Evolutionary conservation across 495 filamentous ascomycete species (phyloP), one percentile per base, ranked within the genome.

Genomic region (Podospora comata): DNA sequence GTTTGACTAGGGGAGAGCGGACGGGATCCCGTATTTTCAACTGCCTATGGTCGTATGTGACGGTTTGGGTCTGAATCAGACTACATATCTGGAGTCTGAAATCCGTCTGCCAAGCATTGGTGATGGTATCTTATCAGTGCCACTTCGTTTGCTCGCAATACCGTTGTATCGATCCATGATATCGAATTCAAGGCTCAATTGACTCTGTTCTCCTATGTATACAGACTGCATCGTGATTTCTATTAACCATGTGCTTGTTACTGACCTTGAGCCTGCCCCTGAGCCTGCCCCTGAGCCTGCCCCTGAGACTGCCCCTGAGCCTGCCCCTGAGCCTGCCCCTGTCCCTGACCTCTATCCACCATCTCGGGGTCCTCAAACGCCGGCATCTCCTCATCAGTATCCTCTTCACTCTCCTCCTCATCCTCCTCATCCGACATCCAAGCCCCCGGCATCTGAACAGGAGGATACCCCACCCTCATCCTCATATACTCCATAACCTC

Each of bases 21-120:
- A 83, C 80, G 81, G 79, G 80, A 81, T 78, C 77, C 79, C 79
- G 78, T 75, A 68, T 79, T 68, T 34, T 65, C 67, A 20, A 30
- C 19, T 28, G 60, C 56, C 56, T 66, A 66, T 66, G 65, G 65
- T 60, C 57, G 65, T 66, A 66, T 66, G 65, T 66, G 39, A 3
- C 23, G 23, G 23, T 23, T 23, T 23, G 23, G 23, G 1, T 23
- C 23, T 23, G 23, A 23, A 23, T 2, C 23, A 23, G 23, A 23
- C 23, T 23, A 23, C 23, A 23, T 23, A 23, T 23, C 1, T 23
- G 23, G 1, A 23, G 23, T 23, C 23, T 23, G 23, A 23, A 23
- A 1, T 23, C 23, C 23, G 28, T 44, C 34, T 56, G 62, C 67
- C 62, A 60, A 65, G 61, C 32, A 7, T 39, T 65, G 61, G 62